phyloP scores from a whole-genome alignment of 2,329 filamentous ascomycete genomes.

The Alternaria incomplexa region DNA sequence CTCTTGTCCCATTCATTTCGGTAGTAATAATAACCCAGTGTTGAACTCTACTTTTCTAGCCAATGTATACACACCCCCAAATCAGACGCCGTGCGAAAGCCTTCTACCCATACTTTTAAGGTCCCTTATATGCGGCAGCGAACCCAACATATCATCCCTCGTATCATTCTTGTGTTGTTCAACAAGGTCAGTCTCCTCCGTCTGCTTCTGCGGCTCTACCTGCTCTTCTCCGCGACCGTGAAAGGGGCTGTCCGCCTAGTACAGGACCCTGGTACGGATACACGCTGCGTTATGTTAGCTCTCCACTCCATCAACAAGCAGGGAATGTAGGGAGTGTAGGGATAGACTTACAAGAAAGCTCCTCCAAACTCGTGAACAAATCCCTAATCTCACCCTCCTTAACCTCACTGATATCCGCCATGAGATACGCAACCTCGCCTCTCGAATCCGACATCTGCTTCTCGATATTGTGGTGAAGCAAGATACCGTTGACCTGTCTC shows the following conservation, averaged over 20 bases:
- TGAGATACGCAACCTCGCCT: conserved; percentile 92
- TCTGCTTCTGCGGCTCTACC: neutral
- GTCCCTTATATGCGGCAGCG: conserved; percentile 5
- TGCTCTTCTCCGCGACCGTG: neutral
- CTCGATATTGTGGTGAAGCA: conserved; percentile 95
- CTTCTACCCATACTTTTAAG: conserved; percentile 26
- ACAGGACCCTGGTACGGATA: conserved; percentile 57
- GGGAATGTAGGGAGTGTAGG: neutral
- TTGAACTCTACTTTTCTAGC: neutral
- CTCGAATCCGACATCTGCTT: conserved; percentile 98
- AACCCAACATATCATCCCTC: conserved; percentile 1
- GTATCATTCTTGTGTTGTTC: neutral
- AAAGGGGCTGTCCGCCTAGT: conserved; percentile 27
- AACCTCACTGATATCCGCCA: conserved; percentile 95
- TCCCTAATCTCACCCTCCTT: conserved; percentile 81
- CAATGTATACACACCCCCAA: neutral
- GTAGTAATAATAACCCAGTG: neutral
- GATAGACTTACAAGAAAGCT: conserved; percentile 72
- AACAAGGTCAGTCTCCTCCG: neutral
- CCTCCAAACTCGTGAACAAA: conserved; percentile 82
- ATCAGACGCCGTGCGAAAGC: conserved; percentile 48
- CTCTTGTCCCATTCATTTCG: neutral
- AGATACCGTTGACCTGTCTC: conserved; percentile 91
- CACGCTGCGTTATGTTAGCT: conserved; percentile 26
- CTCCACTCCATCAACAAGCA: neutral